A percentile compares a stretch with the other conserved stretches of the same genome.
Conservation (phyloP, 805 yeast genomes). For the Kluyveromyces dobzhanskii region DNA sequence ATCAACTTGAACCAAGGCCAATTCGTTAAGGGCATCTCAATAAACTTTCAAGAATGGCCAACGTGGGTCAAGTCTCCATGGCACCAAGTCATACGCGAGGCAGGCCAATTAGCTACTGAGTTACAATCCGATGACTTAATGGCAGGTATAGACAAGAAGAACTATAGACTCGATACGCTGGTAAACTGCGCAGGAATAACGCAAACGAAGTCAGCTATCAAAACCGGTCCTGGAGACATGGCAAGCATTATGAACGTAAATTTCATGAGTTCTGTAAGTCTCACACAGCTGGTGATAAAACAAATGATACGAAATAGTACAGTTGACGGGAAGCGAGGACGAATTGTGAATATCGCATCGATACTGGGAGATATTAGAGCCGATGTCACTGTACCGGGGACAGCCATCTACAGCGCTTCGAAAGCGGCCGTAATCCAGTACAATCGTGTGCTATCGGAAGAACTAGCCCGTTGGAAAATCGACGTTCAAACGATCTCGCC, state of each 20-base stretch:
- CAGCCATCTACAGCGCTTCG: slow-evolving; percentile 26
- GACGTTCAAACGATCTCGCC: slow-evolving; percentile 13
- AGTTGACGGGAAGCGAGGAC: slow-evolving; percentile 8
- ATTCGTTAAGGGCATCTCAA: slow-evolving; percentile 15
- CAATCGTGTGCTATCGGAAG: slow-evolving; percentile 17
- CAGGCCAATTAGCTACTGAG: neutral
- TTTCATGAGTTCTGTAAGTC: slow-evolving; percentile 19
- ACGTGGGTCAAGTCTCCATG: slow-evolving; percentile 14
- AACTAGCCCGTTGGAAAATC: slow-evolving; percentile 15
- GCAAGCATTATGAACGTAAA: slow-evolving; percentile 21
- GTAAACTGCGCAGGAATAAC: slow-evolving; percentile 29
- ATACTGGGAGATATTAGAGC: slow-evolving; percentile 13
- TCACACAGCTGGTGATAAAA: slow-evolving; percentile 16
- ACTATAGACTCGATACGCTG: slow-evolving; percentile 15
- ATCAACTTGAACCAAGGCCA: slow-evolving; percentile 6
- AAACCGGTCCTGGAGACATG: slow-evolving; percentile 12
- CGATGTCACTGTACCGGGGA: slow-evolving; percentile 17
- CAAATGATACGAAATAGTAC: slow-evolving; percentile 16
- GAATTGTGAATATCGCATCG: slow-evolving; percentile 25
- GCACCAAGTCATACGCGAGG: slow-evolving; percentile 7
- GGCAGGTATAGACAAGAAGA: slow-evolving; percentile 1
- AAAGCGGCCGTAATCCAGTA: slow-evolving; percentile 25
- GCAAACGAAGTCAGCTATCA: slow-evolving; percentile 18
- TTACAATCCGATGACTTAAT: neutral
- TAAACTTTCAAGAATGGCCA: slow-evolving; percentile 25